Conservation (phyloP, 1,139 yeast genomes). For the Suhomyces taliae region DNA sequence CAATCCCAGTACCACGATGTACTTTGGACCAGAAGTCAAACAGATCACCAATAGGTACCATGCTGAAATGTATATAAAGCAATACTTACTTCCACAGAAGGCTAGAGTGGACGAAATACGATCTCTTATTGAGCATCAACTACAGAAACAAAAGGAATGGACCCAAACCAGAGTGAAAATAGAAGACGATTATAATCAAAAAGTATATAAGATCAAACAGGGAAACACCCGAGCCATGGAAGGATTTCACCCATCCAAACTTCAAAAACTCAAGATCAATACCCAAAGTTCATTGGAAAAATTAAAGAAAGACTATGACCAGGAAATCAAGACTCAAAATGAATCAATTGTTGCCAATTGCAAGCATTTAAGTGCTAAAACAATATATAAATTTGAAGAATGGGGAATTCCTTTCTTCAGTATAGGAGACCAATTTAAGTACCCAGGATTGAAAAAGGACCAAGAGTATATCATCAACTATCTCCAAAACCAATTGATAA, state of each 20-base stretch:
- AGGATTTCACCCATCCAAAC: conserved; percentile 19
- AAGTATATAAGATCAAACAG: conserved; percentile 6
- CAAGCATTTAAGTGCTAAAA: conserved; percentile 20
- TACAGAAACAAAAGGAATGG: conserved; percentile 19
- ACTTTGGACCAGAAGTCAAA: conserved; percentile 15
- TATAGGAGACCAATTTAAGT: conserved; percentile 19
- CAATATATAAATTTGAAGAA: conserved; percentile 15
- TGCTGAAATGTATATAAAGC: conserved; percentile 19
- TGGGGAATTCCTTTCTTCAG: conserved; percentile 29
- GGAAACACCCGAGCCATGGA: conserved; percentile 10
- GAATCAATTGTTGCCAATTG: conserved; percentile 13
- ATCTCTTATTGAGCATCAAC: conserved; percentile 17
- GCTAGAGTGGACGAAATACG: conserved; percentile 2
- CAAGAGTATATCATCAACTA: conserved; percentile 22
- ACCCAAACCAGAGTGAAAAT: conserved; percentile 15
- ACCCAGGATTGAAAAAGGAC: conserved; percentile 27
- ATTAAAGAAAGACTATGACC: conserved; percentile 8
- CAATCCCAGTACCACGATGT: not conserved
- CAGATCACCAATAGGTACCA: conserved; percentile 23
- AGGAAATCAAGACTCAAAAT: conserved; percentile 19
- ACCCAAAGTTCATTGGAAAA: conserved; percentile 8
- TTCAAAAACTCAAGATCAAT: conserved; percentile 9
- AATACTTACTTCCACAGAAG: conserved; percentile 6
- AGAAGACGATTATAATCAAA: conserved; percentile 11
- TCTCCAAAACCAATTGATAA: conserved; percentile 1